Evolutionary conservation across 2,329 filamentous ascomycete genomes (phyloP).

Genomic region (Nannizziopsis barbatae): DNA sequence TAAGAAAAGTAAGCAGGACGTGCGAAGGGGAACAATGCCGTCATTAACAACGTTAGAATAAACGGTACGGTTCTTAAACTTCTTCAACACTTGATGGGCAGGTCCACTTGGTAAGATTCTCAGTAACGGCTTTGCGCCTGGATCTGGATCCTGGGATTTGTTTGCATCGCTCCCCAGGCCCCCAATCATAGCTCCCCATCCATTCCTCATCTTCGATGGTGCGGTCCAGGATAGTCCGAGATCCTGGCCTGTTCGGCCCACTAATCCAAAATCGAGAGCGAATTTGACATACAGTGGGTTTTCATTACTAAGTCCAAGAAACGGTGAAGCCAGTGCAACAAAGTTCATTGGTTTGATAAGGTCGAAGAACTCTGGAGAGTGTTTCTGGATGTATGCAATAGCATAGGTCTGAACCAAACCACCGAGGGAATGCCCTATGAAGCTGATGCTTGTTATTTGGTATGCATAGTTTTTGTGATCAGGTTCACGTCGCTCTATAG

Average conservation of each 20-base stretch:
- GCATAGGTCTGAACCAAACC: slow-evolving; percentile 88
- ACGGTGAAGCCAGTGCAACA: slow-evolving; percentile 73
- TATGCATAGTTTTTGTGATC: slow-evolving; percentile 47
- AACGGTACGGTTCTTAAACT: slow-evolving; percentile 80
- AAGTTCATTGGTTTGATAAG: slow-evolving; percentile 82
- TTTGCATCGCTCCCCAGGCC: slow-evolving; percentile 56
- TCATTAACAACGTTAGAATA: slow-evolving; percentile 98
- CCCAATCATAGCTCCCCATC: slow-evolving; percentile 78
- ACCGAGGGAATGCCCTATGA: slow-evolving; percentile 83
- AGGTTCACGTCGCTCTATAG: slow-evolving; percentile 42
- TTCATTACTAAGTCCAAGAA: slow-evolving; percentile 88
- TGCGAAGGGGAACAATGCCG: slow-evolving; percentile 87
- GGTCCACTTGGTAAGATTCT: slow-evolving; percentile 84
- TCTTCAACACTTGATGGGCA: slow-evolving; percentile 72
- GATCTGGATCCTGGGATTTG: slow-evolving; percentile 50
- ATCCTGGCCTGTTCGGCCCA: slow-evolving; percentile 92
- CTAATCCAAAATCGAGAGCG: slow-evolving; percentile 86
- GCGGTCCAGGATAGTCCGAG: slow-evolving; percentile 88
- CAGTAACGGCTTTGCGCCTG: slow-evolving; percentile 77
- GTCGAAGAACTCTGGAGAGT: slow-evolving; percentile 83
- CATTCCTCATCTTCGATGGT: slow-evolving; percentile 70
- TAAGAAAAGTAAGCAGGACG: slow-evolving; percentile 88
- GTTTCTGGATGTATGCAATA: slow-evolving; percentile 91
- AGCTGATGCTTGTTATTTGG: slow-evolving; percentile 86
- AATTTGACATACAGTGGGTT: slow-evolving; percentile 97